phyloP scores from a whole-genome alignment of 805 yeast species.

The Saccharomycopsis sp. region DNA sequence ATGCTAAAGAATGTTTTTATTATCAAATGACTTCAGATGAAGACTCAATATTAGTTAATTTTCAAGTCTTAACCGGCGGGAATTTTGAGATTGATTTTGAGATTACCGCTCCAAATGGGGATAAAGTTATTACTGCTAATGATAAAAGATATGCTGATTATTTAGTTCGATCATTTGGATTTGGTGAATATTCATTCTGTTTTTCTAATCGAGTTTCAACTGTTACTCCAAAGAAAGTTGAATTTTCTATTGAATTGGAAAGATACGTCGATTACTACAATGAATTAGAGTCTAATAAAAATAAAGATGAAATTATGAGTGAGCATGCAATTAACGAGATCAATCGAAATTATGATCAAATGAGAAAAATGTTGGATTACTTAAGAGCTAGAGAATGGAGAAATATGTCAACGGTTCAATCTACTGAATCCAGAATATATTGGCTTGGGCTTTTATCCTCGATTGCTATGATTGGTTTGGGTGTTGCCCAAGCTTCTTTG shows the following conservation, averaged over 20 bases:
- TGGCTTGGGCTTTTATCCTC: constrained; percentile 71
- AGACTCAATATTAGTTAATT: constrained; percentile 27
- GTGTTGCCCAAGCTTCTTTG: constrained; percentile 67
- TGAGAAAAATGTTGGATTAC: constrained; percentile 63
- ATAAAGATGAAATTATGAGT: constrained; percentile 44
- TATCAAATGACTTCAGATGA: constrained; percentile 31
- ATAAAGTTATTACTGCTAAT: constrained; percentile 40
- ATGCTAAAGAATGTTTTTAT: constrained; percentile 39
- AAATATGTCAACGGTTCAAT: constrained; percentile 84
- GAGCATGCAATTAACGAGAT: constrained; percentile 50
- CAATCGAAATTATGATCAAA: constrained; percentile 51
- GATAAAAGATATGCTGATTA: constrained; percentile 62
- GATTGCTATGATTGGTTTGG: constrained; percentile 67
- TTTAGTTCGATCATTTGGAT: constrained; percentile 46
- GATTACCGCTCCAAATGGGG: constrained; percentile 48
- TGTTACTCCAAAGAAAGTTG: constrained; percentile 55
- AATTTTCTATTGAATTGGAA: constrained; percentile 51
- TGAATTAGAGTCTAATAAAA: constrained; percentile 31
- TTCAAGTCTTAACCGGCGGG: constrained; percentile 54
- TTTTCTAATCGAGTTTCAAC: constrained; percentile 60
- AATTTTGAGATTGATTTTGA: constrained; percentile 60
- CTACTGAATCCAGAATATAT: constrained; percentile 72
- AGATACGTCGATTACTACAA: constrained; percentile 30
- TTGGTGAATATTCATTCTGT: constrained; percentile 62
- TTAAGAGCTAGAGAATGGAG: constrained; percentile 95